Evolutionary conservation across 192 early-diverging fungal genomes (phyloP), one percentile per base, ranked within the genome.

Genomic region (Ambispora gerdemannii): DNA sequence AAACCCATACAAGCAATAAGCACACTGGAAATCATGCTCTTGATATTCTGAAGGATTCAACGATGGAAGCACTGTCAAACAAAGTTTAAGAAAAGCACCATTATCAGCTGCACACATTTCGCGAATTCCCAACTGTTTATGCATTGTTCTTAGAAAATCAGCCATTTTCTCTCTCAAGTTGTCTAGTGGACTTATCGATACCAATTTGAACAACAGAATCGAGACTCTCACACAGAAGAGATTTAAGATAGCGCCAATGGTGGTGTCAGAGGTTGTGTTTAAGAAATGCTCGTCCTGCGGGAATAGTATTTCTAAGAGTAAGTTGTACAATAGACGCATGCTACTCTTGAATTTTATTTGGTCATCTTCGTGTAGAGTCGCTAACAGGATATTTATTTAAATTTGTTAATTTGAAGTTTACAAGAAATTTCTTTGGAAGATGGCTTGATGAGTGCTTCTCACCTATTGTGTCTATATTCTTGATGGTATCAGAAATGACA

Each of bases 1-100:
- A 17, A 85, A 77, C 31, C 82, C 82, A 61, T 87, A 91, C 24
- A 91, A 63, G 51, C 89, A 91, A 70, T 85, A 78, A 52, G 86
- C 88, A 52, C 86, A 88, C 69, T 91, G 89, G 49, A 85, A 88
- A 22, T 85, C 73, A 38, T 83, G 79, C 43, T 75, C 72, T 3
- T 78, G 73, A 51, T 84, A 78, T 32, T 81, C 74, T 34, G 43
- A 35, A 8, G 73, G 73, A 30, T 77, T 71, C 25, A 77, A 67
- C 43, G 73, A 72, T 4, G 77, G 74, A 10, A 84, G 70, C 3
- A 78, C 70, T 30, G 65, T 73, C 10, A 83, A 55, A 17, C 75
- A 70, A 38, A 80, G 71, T 17, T 78, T 71, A 8, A 88, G 75
- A 56, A 88, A 82, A 47, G 76, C 69, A 33, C 84, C 82, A 52